phyloP scores from a whole-genome alignment of 305 asterid species.

The Fraxinus xanthoxyloides region DNA sequence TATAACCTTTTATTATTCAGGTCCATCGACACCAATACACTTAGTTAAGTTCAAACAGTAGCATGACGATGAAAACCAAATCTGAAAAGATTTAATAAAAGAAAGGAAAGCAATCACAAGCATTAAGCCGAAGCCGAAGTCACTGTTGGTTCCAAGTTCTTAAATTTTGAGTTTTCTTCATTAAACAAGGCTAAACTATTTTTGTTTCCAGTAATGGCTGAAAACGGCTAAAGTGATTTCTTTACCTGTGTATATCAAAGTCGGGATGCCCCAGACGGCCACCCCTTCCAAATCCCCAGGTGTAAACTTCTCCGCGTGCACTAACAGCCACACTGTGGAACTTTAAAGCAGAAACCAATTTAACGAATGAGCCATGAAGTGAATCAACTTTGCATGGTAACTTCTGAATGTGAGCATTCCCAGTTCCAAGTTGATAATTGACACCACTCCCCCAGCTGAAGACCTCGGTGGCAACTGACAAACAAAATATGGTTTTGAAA shows the following conservation, averaged over 20 bases:
- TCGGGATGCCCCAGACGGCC: conserved; percentile 99
- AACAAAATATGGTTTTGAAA: conserved; percentile 23
- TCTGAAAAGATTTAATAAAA: not conserved
- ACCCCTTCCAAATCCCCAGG: conserved; percentile 99
- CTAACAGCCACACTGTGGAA: conserved; percentile 96
- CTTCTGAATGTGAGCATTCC: conserved; percentile 93
- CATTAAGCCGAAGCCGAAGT: not conserved
- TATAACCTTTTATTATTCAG: not conserved
- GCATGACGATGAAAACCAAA: conserved; percentile 10
- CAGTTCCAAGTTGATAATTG: conserved; percentile 98
- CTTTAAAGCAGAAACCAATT: conserved; percentile 78
- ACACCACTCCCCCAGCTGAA: conserved; percentile 99
- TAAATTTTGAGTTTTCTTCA: not conserved
- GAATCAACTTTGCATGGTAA: conserved; percentile 96
- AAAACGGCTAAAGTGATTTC: not conserved
- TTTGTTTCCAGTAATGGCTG: not conserved
- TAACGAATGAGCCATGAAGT: conserved; percentile 68
- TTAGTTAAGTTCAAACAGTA: not conserved
- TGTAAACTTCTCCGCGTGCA: conserved; percentile 81
- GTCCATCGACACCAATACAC: not conserved
- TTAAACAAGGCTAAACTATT: not conserved
- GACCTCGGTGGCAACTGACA: conserved; percentile 78
- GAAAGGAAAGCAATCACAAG: conserved; percentile 10
- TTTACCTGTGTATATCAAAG: conserved; percentile 92
- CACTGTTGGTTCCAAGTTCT: not conserved